Percentiles rank a stretch among this genome's conserved stretches.
Evolutionary conservation across 371 early-diverging fungal species (phyloP).

Genomic region (Choanephora cucurbitarum): DNA sequence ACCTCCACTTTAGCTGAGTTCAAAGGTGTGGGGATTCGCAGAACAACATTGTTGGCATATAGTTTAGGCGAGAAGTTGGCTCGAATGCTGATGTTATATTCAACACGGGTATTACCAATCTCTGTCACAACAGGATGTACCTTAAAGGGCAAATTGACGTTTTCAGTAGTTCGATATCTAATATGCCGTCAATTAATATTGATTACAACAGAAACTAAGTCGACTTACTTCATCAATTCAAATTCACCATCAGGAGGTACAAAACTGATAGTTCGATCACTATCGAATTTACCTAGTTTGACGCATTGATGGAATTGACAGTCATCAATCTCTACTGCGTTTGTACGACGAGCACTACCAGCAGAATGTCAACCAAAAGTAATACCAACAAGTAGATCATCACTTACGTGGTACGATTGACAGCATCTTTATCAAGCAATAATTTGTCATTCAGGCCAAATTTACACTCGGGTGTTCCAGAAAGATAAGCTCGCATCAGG

Average conservation of each 20-base stretch:
- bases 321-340: constrained; percentile 86
- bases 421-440: constrained; percentile 71
- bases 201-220: too few relatives aligned
- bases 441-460: constrained; percentile 91
- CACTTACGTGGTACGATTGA: constrained; percentile 41
- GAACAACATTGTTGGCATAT: constrained; percentile 78
- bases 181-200: too few relatives aligned
- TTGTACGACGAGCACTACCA: constrained; percentile 49
- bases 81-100: constrained; percentile 77
- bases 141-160: constrained; percentile 84
- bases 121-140: constrained; percentile 85
- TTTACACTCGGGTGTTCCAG: constrained; percentile 97
- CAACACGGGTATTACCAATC: constrained; percentile 74
- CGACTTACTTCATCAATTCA: constrained; percentile 84
- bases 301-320: constrained; percentile 95
- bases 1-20: constrained; percentile 77
- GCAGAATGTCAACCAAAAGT: not conserved
- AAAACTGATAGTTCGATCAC: constrained; percentile 87
- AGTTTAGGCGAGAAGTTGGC: constrained; percentile 79
- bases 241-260: constrained; percentile 98
- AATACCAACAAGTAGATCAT: not conserved
- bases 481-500: constrained; percentile 93
- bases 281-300: constrained; percentile 80
- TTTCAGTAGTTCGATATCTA: constrained; percentile 86
- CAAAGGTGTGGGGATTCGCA: constrained; percentile 84